A percentile compares a stretch with the other conserved stretches of the same genome.
Evolutionary conservation across 2,329 filamentous ascomycete genomes (phyloP).

Genomic region (Pseudogymnoascus pannorum): DNA sequence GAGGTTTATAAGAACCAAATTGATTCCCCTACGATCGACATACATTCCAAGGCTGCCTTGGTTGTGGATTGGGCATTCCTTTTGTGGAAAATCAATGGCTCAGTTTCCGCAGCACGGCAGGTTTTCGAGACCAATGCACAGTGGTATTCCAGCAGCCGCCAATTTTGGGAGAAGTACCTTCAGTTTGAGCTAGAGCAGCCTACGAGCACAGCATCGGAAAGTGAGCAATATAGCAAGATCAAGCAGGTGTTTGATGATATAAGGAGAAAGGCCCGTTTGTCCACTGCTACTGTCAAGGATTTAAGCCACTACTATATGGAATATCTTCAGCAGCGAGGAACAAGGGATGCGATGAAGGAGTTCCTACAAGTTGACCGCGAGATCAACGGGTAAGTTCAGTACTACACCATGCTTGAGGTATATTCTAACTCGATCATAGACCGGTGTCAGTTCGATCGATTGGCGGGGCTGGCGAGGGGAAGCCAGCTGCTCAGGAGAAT

Average conservation of each 20-base stretch:
- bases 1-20: slow-evolving; percentile 76
- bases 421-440: slow-evolving; percentile 25
- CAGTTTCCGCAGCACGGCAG: slow-evolving; percentile 70
- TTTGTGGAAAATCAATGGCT: slow-evolving; percentile 81
- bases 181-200: slow-evolving; percentile 84
- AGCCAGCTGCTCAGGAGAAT: slow-evolving; percentile 34
- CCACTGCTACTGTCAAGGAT: slow-evolving; percentile 60
- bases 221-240: slow-evolving; percentile 63
- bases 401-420: neutral
- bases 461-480: slow-evolving; percentile 30
- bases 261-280: slow-evolving; percentile 63
- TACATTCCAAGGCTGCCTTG: slow-evolving; percentile 76
- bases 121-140: slow-evolving; percentile 77
- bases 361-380: slow-evolving; percentile 78
- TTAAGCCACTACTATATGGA: slow-evolving; percentile 71
- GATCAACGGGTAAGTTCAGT: slow-evolving; percentile 64
- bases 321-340: slow-evolving; percentile 77
- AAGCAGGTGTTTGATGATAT: slow-evolving; percentile 74
- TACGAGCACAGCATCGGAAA: slow-evolving; percentile 55
- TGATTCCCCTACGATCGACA: slow-evolving; percentile 61
- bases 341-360: slow-evolving; percentile 76
- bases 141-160: slow-evolving; percentile 74
- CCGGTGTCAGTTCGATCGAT: slow-evolving; percentile 36
- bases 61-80: slow-evolving; percentile 84
- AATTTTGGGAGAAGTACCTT: slow-evolving; percentile 88